These are phyloP conservation scores for Sonneratia caseolaris DNA, from an alignment of 345 rosid genomes.

Conservation along the genomic window DNA sequence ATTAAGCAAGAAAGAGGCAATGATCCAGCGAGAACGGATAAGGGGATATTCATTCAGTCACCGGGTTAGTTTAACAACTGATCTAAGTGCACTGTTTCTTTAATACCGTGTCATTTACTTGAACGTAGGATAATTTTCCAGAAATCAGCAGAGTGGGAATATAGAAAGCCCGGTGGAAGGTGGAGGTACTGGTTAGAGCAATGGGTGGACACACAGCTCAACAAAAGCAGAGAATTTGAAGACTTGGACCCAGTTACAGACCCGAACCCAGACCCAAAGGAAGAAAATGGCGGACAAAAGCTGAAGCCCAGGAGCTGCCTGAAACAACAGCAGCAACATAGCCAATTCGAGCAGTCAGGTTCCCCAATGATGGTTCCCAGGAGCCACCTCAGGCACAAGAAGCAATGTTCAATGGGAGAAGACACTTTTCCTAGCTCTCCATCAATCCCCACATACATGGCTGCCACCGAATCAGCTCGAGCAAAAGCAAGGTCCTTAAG, in stretches of 20 bases:
- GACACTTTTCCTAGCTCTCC: slow-evolving; percentile 42
- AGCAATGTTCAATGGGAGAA: slow-evolving; percentile 53
- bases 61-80: slow-evolving; percentile 34
- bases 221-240: slow-evolving; percentile 68
- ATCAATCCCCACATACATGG: slow-evolving; percentile 71
- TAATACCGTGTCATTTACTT: not conserved
- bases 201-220: slow-evolving; percentile 73
- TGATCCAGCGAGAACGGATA: slow-evolving; percentile 50
- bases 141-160: slow-evolving; percentile 77
- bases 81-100: not conserved
- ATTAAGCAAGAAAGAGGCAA: slow-evolving; percentile 66
- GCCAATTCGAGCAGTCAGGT: slow-evolving; percentile 19
- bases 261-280: slow-evolving; percentile 26
- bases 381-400: slow-evolving; percentile 43
- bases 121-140: slow-evolving; percentile 10
- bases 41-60: slow-evolving; percentile 54
- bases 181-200: slow-evolving; percentile 85
- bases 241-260: slow-evolving; percentile 50
- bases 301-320: slow-evolving; percentile 30
- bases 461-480: slow-evolving; percentile 80
- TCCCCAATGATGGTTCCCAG: slow-evolving; percentile 28
- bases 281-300: slow-evolving; percentile 31
- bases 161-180: slow-evolving; percentile 45
- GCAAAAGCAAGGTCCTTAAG: slow-evolving; percentile 72
- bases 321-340: slow-evolving; percentile 10